Conservation (phyloP, 805 yeast species). For the Candida chauliodis region DNA sequence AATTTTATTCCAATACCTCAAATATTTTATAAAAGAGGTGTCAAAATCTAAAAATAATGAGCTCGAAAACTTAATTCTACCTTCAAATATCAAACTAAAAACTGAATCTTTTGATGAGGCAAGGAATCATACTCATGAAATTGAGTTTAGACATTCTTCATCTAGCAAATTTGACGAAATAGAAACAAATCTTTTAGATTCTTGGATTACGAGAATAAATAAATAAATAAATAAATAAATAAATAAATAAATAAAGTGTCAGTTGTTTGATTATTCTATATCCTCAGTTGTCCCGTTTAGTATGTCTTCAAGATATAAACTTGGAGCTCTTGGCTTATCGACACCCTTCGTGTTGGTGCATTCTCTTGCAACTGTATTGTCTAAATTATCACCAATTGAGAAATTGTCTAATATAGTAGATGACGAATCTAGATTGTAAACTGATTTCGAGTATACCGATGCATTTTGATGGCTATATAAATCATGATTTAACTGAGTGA, state of each 20-base stretch:
- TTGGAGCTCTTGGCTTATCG: background rate
- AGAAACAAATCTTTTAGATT: conserved; percentile 35
- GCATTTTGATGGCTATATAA: background rate
- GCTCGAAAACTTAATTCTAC: conserved; percentile 27
- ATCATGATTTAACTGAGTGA: background rate
- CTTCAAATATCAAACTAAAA: conserved; percentile 20
- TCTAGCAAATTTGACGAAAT: conserved; percentile 32
- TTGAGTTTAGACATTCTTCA: background rate
- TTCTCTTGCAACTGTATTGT: background rate
- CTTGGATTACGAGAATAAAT: conserved; percentile 27
- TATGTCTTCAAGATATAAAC: conserved; percentile 2
- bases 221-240: background rate
- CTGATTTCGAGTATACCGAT: background rate
- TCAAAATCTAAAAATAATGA: conserved; percentile 15
- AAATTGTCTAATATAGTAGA: background rate
- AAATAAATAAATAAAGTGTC: no score
- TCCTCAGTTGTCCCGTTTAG: no score
- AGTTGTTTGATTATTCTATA: no score
- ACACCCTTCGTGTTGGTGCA: background rate
- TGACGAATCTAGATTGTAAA: background rate
- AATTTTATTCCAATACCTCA: conserved; percentile 36
- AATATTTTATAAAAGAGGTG: conserved; percentile 37
- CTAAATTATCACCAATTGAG: background rate
- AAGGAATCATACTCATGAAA: conserved; percentile 1
- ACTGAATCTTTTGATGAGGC: background rate